These are phyloP conservation scores for Gaertneriomyces semiglobifer DNA, from an alignment of 192 early-diverging fungal species.

Conservation along the genomic window DNA sequence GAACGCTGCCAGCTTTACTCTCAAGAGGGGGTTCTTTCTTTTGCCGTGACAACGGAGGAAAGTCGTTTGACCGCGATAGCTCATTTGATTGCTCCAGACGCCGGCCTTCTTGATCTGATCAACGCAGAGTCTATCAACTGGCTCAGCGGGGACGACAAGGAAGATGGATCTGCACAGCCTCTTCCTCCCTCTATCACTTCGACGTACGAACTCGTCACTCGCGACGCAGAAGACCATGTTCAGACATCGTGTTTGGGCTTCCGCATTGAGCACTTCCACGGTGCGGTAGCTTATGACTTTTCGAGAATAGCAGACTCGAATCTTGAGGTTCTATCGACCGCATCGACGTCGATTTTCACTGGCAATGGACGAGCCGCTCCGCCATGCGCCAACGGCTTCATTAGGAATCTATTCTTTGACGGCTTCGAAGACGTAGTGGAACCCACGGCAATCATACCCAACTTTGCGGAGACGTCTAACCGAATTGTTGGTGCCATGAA, in stretches of 20 bases:
- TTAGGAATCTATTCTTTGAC: constrained; percentile 24
- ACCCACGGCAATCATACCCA: constrained; percentile 7
- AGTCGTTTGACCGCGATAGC: constrained; percentile 1
- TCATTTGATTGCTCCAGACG: constrained; percentile 38
- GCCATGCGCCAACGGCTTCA: constrained; percentile 25
- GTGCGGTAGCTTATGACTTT: constrained; percentile 65
- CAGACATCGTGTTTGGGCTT: constrained; percentile 43
- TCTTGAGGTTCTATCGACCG: constrained; percentile 72
- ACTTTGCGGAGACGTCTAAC: neutral
- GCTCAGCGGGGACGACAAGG: neutral
- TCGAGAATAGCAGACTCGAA: constrained; percentile 74
- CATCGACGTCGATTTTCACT: constrained; percentile 54
- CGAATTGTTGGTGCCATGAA: constrained; percentile 20
- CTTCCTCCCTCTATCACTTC: constrained; percentile 22
- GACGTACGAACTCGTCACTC: constrained; percentile 8
- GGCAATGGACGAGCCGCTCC: constrained; percentile 1
- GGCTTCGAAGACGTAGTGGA: neutral
- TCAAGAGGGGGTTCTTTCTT: constrained; percentile 25
- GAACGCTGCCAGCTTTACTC: constrained; percentile 26
- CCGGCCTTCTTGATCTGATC: constrained; percentile 75
- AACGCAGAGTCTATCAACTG: constrained; percentile 50
- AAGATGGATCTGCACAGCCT: constrained; percentile 21
- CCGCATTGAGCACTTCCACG: constrained; percentile 76
- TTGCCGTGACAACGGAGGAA: constrained; percentile 24
- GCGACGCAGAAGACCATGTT: constrained; percentile 22